Evolutionary conservation across 2,329 filamentous ascomycete genomes (phyloP).

Genomic region (Arthrobotrys sinensis): DNA sequence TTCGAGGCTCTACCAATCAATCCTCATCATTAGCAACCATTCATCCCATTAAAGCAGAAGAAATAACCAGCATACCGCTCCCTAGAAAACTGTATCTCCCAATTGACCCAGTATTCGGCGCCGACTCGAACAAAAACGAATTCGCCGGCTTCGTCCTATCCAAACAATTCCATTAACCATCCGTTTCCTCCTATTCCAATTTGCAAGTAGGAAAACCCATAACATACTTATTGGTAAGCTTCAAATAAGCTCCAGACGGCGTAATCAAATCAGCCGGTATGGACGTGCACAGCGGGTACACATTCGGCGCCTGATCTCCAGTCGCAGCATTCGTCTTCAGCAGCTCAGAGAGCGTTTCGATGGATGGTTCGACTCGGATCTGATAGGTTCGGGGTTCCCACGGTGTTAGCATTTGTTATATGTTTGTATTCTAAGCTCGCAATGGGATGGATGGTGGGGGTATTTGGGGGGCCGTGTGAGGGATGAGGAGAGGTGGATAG

Average conservation of each 20-base stretch:
- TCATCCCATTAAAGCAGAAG: constrained; percentile 66
- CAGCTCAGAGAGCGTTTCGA: constrained; percentile 56
- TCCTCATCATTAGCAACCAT: background rate
- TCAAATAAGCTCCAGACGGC: constrained; percentile 94
- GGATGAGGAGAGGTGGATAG: background rate
- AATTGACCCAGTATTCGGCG: constrained; percentile 89
- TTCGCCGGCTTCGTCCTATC: constrained; percentile 77
- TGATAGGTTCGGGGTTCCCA: constrained; percentile 21
- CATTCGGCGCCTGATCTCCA: constrained; percentile 74
- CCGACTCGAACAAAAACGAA: constrained; percentile 96
- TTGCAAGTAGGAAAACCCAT: constrained; percentile 17
- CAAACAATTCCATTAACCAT: background rate
- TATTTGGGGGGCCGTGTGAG: too few relatives aligned
- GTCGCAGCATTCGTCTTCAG: constrained; percentile 36
- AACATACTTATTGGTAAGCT: constrained; percentile 81
- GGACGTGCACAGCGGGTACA: constrained; percentile 85
- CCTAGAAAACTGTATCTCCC: constrained; percentile 97
- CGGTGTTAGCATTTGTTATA: constrained; percentile 30
- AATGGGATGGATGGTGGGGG: background rate
- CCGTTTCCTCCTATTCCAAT: background rate
- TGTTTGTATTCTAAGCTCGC: background rate
- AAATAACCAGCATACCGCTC: constrained; percentile 72
- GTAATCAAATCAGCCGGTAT: constrained; percentile 94
- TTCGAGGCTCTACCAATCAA: constrained; percentile 73
- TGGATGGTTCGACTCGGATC: constrained; percentile 53